Conservation (phyloP, 805 yeast species). For the Clavispora asparagi region DNA sequence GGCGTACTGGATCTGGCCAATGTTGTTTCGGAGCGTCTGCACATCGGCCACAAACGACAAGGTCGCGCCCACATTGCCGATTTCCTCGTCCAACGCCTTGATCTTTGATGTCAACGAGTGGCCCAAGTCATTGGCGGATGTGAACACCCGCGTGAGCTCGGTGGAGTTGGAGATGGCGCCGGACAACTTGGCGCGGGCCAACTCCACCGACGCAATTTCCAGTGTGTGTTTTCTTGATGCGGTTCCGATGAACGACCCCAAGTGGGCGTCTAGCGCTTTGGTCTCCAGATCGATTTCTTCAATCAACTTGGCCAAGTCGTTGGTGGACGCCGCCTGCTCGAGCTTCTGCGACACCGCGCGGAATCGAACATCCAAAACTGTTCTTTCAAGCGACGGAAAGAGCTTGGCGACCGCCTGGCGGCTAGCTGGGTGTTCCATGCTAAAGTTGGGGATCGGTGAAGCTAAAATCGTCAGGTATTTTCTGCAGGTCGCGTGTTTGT, state of each 20-base stretch:
- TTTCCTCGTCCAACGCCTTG: slow-evolving; percentile 64
- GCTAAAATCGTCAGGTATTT: neutral
- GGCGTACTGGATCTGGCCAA: slow-evolving; percentile 63
- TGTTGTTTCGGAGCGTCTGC: slow-evolving; percentile 57
- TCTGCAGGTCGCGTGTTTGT: neutral
- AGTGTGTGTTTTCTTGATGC: slow-evolving; percentile 29
- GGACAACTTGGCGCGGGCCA: slow-evolving; percentile 59
- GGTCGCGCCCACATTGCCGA: slow-evolving; percentile 56
- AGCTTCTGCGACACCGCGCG: slow-evolving; percentile 8
- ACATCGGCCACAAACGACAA: slow-evolving; percentile 61
- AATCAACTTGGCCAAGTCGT: slow-evolving; percentile 24
- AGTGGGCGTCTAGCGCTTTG: slow-evolving; percentile 19
- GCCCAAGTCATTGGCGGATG: slow-evolving; percentile 62
- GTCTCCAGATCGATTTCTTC: slow-evolving; percentile 24
- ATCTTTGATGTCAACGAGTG: slow-evolving; percentile 64
- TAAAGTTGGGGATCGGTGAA: neutral
- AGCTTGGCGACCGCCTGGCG: slow-evolving; percentile 1
- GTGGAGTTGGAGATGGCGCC: slow-evolving; percentile 54
- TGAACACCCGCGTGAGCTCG: slow-evolving; percentile 47
- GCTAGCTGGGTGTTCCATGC: neutral
- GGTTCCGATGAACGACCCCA: slow-evolving; percentile 19
- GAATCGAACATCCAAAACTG: slow-evolving; percentile 5
- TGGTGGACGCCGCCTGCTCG: slow-evolving; percentile 20
- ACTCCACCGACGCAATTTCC: slow-evolving; percentile 47
- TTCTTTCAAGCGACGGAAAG: slow-evolving; percentile 7